phyloP scores from a whole-genome alignment of 805 yeast species.

The Cyberlindnera xishuangbannaensis region DNA sequence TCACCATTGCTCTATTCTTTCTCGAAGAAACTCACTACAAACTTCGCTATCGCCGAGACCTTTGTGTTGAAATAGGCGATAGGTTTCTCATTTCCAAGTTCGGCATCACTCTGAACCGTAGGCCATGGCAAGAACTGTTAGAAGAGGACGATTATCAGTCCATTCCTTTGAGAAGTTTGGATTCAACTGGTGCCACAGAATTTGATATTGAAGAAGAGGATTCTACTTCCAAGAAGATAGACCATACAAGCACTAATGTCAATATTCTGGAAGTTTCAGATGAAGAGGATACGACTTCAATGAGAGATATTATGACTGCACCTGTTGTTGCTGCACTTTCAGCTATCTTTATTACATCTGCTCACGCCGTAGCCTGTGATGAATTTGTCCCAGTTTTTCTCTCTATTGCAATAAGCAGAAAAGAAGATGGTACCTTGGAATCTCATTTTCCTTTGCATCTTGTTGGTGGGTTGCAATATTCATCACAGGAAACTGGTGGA shows the following conservation, averaged over 20 bases:
- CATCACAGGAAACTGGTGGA: constrained; percentile 42
- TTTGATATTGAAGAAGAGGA: too few relatives aligned
- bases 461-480: constrained; percentile 47
- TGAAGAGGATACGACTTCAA: background rate
- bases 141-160: too few relatives aligned
- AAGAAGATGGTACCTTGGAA: constrained; percentile 13
- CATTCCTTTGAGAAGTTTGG: background rate
- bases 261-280: background rate
- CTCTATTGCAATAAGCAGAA: constrained; percentile 2
- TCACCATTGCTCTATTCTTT: constrained; percentile 5
- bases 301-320: constrained; percentile 8
- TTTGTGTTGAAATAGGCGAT: constrained; percentile 10
- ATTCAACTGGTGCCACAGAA: background rate
- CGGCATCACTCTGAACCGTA: background rate
- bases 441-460: constrained; percentile 42
- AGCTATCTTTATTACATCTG: constrained; percentile 7
- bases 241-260: too few relatives aligned
- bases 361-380: constrained; percentile 8
- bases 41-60: constrained; percentile 7
- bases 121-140: constrained; percentile 9
- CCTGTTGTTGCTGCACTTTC: constrained; percentile 7
- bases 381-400: constrained; percentile 11
- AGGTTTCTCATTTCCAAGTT: background rate
- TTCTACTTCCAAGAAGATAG: too few relatives aligned
- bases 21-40: constrained; percentile 13